Conservation (phyloP, 1,284 basidiomycete genomes). For the Thecaphora thlaspeos region DNA sequence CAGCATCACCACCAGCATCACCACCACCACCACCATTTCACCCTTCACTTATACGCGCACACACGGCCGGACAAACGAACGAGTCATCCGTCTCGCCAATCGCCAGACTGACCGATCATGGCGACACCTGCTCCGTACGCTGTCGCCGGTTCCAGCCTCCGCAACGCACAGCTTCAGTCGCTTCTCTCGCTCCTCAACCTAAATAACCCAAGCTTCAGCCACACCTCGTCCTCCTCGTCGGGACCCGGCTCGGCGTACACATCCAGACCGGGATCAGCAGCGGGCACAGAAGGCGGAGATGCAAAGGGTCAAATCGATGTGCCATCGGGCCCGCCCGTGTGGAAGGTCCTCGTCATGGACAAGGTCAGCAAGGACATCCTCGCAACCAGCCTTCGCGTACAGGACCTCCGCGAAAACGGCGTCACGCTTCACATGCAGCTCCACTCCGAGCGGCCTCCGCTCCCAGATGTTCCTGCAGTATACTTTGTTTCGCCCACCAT, state of each 20-base stretch:
- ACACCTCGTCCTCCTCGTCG: conserved; percentile 19
- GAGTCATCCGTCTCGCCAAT: too few relatives aligned
- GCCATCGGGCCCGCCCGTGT: conserved; percentile 71
- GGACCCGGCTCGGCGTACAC: conserved; percentile 29
- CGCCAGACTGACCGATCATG: too few relatives aligned
- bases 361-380: conserved; percentile 93
- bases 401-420: conserved; percentile 92
- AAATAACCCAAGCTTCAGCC: conserved; percentile 42
- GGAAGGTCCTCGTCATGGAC: conserved; percentile 95
- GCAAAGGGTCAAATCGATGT: conserved; percentile 10
- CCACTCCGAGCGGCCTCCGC: conserved; percentile 80
- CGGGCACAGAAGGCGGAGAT: conserved; percentile 11
- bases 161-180: conserved; percentile 46
- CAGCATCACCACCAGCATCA: too few relatives aligned
- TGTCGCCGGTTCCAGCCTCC: conserved; percentile 16
- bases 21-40: too few relatives aligned
- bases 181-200: conserved; percentile 53
- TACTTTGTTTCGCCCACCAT: conserved; percentile 94
- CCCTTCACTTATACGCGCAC: too few relatives aligned
- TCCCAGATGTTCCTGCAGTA: conserved; percentile 93
- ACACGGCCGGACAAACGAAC: too few relatives aligned
- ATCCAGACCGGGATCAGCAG: conserved; percentile 24
- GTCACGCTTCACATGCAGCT: conserved; percentile 95
- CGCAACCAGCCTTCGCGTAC: conserved; percentile 89
- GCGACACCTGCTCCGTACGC: not conserved